Base-by-base conservation (phyloP, 768 basidiomycete genomes). In the Rhodotorula babjevae region DNA sequence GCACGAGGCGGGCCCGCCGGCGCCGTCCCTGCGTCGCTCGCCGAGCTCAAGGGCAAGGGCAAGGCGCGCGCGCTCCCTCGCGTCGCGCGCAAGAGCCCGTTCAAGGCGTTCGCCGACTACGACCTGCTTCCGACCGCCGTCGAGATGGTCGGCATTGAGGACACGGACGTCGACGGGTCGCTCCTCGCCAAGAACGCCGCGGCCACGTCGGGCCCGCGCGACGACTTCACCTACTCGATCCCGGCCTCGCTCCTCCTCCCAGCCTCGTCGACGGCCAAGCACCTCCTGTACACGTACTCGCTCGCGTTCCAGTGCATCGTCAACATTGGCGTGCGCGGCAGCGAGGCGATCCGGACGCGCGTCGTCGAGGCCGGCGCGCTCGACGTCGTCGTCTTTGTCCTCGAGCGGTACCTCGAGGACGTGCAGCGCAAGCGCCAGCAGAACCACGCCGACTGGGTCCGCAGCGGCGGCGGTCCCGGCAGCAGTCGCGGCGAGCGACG, bases 231-330 rank as follows among this genome's bases (percentile, higher is more conserved):
- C 42, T 80, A 80, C 46, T 70, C 77, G 33, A 63, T 81, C 25
- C 81, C 80, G 16, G 58, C 61, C 18, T 66, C 65, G 18, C 63
- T 57, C 27, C 65, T 46, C 64, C 71, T 71, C 31, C 68, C 63
- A 29, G 63, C 63, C 12, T 70, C 66, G 33, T 31, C 36, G 40
- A 61, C 65, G 23, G 2, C 63, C 11, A 63, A 69, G 36, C 69
- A 71, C 21, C 61, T 68, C 67, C 68, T 91, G 0, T 90, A 91
- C 78, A 87, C 91, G 16, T 95, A 96, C 79, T 89, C 89, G 0
- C 87, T 97, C 69, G 95, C 95, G 2, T 94, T 99, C 79, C 93
- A 97, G 79, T 96, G 92, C 78, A 88, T 98, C 58, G 93, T 94
- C 73, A 98, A 99, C 81, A 92, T 97, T 78, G 95, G 95, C 50